A percentile compares a stretch with the other conserved stretches of the same genome.
These are phyloP conservation scores for Scalesia atractyloides DNA, from an alignment of 129 eudicot genomes.

Conservation along the genomic window DNA sequence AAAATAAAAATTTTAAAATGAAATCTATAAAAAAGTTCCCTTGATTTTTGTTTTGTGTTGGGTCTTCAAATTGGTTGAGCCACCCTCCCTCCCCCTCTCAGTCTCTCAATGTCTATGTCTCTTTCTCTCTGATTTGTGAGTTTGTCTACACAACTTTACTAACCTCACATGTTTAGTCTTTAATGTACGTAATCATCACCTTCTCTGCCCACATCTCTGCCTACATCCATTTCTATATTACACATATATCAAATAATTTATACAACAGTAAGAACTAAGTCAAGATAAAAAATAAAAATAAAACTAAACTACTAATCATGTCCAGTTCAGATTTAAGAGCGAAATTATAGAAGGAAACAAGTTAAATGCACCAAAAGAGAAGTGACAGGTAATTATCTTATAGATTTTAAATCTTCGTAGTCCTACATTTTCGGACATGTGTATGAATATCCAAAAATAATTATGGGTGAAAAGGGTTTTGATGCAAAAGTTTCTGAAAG, in stretches of 20 bases:
- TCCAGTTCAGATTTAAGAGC: not conserved
- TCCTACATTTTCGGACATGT: too few relatives aligned
- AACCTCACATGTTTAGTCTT: conserved; percentile 34
- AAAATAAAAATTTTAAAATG: too few relatives aligned
- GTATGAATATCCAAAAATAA: not conserved
- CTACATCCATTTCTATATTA: not conserved
- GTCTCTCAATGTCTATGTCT: too few relatives aligned
- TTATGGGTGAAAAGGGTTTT: not conserved
- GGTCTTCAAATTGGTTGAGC: too few relatives aligned
- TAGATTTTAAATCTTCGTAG: too few relatives aligned
- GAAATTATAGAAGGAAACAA: not conserved
- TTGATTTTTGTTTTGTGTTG: too few relatives aligned
- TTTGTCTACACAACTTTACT: conserved; percentile 10
- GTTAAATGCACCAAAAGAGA: too few relatives aligned
- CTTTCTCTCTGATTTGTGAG: too few relatives aligned
- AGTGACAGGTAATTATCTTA: too few relatives aligned
- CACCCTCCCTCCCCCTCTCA: not conserved
- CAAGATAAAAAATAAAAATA: not conserved
- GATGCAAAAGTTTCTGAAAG: not conserved
- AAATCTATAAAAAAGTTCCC: too few relatives aligned
- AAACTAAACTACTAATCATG: too few relatives aligned
- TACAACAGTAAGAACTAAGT: not conserved
- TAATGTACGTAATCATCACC: conserved; percentile 52
- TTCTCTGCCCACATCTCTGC: conserved; percentile 27
- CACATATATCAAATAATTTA: not conserved